Base-by-base conservation (phyloP, 257 asterid species). In the Penstemon barbatus region DNA sequence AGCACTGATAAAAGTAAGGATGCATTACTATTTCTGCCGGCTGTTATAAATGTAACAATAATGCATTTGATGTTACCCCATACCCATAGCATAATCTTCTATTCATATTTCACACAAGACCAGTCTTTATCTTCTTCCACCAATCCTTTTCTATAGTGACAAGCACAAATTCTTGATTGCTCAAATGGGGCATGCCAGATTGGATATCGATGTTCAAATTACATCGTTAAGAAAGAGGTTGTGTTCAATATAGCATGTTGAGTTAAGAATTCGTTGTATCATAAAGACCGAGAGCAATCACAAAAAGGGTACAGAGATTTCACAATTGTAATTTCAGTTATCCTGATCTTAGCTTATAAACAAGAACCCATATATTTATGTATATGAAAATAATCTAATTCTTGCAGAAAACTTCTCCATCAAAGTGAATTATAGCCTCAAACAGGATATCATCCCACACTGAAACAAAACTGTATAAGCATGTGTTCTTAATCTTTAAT, bases 1-100 rank as follows among this genome's bases (percentile, higher is more conserved):
- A 71, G 77, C 42, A 40, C 71, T 13, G 7, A 61, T 62, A 49
- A 65, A 75, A 57, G 46, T 49, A 48, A n/a, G 19, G 40, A 53
- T 33, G 63, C 62, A 65, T 39, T 50, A 45, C 68, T 53, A 46
- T 46, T 25, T 46, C 64, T 66, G 61, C 53, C 13, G 55, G 71
- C 66, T 71, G 61, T 78, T 44, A 68, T 65, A 68, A 65, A 40
- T 77, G 61, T 56, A 18, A 40, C 36, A 51, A 62, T 67, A 62
- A 42, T 64, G 57, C 74, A 70, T 66, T 61, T 78, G 65, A 66
- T 65, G 2, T 36, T 58, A 61, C 18, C 18, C 18, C 18, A 15
- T 15, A 15, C 18, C 18, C 3, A 25, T 25, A 25, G 33, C 33
- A 25, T 25, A 25, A 25, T 2, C 33, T 25, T 49, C 9, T 60